Percentiles rank a stretch among this genome's conserved stretches.
Conservation (phyloP, 2,329 filamentous ascomycete species). For the Aspergillus calidoustus region DNA sequence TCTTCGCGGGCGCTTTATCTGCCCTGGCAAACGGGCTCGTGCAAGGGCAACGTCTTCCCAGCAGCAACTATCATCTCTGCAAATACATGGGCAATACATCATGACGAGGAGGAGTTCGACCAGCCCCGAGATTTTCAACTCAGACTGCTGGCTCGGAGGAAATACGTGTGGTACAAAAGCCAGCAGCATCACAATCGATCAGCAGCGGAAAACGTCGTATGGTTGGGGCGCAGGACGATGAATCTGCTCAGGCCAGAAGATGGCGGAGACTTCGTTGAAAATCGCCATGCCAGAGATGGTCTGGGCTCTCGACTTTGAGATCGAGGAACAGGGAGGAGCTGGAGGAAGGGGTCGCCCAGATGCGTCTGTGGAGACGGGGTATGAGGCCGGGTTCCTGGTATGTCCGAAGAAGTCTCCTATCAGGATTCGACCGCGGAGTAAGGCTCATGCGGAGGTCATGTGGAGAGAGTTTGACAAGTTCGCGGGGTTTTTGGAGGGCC, state of each 20-base stretch:
- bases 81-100: conserved; percentile 10
- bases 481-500: conserved; percentile 1
- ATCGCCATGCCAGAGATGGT: conserved; percentile 10
- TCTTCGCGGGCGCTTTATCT: too few relatives aligned
- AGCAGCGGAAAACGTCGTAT: conserved; percentile 7
- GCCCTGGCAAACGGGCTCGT: too few relatives aligned
- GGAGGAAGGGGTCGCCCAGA: not conserved
- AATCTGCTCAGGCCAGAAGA: conserved; percentile 9
- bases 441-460: not conserved
- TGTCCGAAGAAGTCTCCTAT: conserved; percentile 10
- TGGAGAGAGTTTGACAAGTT: conserved; percentile 5
- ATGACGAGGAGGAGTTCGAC: conserved; percentile 3
- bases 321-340: not conserved
- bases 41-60: too few relatives aligned
- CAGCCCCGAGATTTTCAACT: not conserved
- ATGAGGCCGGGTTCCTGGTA: conserved; percentile 6
- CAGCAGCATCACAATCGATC: not conserved
- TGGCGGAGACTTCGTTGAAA: conserved; percentile 12
- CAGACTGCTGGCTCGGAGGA: conserved; percentile 1
- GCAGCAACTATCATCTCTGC: too few relatives aligned
- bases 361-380: conserved; percentile 3
- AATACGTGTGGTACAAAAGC: conserved; percentile 6
- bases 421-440: not conserved
- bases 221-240: conserved; percentile 10
- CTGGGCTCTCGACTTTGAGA: conserved; percentile 5